Evolutionary conservation across 1,284 basidiomycete genomes (phyloP).

Genomic region (Takashimella tepidaria): DNA sequence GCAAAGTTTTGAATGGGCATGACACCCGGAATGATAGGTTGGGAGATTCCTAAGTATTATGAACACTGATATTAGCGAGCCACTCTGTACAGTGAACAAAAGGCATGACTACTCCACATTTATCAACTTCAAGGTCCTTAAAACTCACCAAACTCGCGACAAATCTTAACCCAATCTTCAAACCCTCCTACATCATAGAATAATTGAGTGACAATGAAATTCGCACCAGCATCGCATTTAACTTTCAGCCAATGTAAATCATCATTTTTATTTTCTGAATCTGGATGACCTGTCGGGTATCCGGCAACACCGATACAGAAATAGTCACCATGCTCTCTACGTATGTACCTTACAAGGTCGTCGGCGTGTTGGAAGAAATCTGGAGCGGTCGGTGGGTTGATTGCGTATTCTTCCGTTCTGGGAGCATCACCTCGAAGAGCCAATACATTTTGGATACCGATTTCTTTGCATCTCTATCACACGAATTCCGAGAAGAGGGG

Average conservation of each 20-base stretch:
- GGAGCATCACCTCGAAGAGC: constrained; percentile 94
- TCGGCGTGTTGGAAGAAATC: constrained; percentile 86
- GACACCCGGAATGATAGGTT: constrained; percentile 90
- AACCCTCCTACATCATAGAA: constrained; percentile 93
- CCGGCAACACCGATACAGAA: constrained; percentile 74
- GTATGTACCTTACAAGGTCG: constrained; percentile 89
- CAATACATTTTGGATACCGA: constrained; percentile 84
- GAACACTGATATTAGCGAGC: no score
- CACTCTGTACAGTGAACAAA: no score
- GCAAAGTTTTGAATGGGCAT: constrained; percentile 98
- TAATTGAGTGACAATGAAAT: constrained; percentile 93
- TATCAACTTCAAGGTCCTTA: no score
- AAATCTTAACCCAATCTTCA: constrained; percentile 66
- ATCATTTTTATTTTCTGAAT: constrained; percentile 60
- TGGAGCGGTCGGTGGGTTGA: constrained; percentile 66
- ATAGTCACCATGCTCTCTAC: constrained; percentile 72
- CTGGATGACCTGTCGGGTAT: constrained; percentile 88
- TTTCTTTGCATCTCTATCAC: constrained; percentile 73
- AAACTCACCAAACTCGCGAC: constrained; percentile 63
- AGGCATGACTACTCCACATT: no score
- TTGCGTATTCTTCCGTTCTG: constrained; percentile 87
- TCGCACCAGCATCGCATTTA: constrained; percentile 92
- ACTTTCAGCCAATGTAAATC: constrained; percentile 73
- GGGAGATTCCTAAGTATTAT: constrained; percentile 63
- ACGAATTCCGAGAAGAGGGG: no score